Percentiles rank a stretch among this genome's conserved stretches.
phyloP scores from a whole-genome alignment of 495 filamentous ascomycete species.

The Pyrenopolyporus hunteri region DNA sequence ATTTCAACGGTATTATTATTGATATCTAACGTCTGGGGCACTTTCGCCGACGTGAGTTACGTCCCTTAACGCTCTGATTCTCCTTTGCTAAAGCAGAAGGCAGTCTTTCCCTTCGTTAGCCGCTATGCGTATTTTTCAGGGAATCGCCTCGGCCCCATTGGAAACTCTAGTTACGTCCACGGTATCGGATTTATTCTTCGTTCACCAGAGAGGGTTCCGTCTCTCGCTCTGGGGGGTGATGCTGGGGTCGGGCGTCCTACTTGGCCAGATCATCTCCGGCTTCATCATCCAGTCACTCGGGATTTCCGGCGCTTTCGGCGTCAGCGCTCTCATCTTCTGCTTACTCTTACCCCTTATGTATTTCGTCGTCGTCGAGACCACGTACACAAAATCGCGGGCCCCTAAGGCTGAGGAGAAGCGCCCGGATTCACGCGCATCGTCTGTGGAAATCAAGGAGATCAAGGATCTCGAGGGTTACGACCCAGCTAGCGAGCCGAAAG shows the following conservation, averaged over 20 bases:
- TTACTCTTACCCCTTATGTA: conserved; percentile 42
- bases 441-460: conserved; percentile 9
- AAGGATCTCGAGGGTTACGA: conserved; percentile 25
- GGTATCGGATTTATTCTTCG: conserved; percentile 64
- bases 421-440: conserved; percentile 20
- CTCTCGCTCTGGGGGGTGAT: conserved; percentile 36
- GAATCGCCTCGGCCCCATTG: conserved; percentile 62
- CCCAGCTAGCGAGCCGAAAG: conserved; percentile 23
- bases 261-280: conserved; percentile 49
- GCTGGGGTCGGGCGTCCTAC: conserved; percentile 38
- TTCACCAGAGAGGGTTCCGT: conserved; percentile 47
- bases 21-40: conserved; percentile 42
- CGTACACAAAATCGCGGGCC: conserved; percentile 34
- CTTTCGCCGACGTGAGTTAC: conserved; percentile 38
- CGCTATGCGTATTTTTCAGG: conserved; percentile 58
- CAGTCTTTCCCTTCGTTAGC: conserved; percentile 44
- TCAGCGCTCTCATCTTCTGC: conserved; percentile 43
- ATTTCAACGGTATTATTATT: conserved; percentile 41
- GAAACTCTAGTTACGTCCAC: conserved; percentile 64
- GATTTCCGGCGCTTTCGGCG: conserved; percentile 41
- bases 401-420: conserved; percentile 3
- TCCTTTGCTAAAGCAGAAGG: conserved; percentile 1
- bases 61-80: background rate
- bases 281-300: conserved; percentile 45
- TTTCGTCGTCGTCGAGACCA: conserved; percentile 45